A percentile compares a stretch with the other conserved stretches of the same genome.
phyloP scores from a whole-genome alignment of 805 yeast genomes.

The Teunomyces pallodes region DNA sequence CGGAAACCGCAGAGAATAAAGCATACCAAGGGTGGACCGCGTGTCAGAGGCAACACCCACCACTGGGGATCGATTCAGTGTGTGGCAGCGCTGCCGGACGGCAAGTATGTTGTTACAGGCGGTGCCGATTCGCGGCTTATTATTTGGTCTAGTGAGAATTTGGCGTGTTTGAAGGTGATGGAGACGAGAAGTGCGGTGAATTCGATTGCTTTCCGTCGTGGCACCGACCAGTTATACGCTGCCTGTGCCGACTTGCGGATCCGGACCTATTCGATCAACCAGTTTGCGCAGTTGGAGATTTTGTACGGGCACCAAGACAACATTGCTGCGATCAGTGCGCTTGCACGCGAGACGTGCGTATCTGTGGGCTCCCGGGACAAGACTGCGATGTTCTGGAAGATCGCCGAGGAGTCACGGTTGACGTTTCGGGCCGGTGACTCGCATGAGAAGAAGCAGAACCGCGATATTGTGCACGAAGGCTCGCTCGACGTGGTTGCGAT shows the following conservation, averaged over 20 bases:
- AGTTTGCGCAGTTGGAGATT: conserved; percentile 84
- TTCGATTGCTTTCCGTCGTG: conserved; percentile 73
- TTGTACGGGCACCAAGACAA: conserved; percentile 94
- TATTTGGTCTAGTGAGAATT: conserved; percentile 80
- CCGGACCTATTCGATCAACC: conserved; percentile 81
- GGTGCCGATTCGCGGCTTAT: conserved; percentile 79
- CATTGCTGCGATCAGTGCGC: conserved; percentile 76
- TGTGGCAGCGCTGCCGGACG: conserved; percentile 84
- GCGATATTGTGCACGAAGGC: conserved; percentile 62
- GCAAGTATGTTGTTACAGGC: conserved; percentile 86
- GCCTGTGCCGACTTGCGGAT: conserved; percentile 91
- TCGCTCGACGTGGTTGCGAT: conserved; percentile 85
- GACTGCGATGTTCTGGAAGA: conserved; percentile 95
- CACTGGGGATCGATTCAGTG: conserved; percentile 76
- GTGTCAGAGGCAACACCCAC: conserved; percentile 50
- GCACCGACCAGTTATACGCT: conserved; percentile 82
- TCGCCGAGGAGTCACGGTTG: conserved; percentile 89
- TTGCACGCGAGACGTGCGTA: conserved; percentile 86
- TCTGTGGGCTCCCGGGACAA: conserved; percentile 95
- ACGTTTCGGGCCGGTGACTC: conserved; percentile 90
- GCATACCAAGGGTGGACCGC: conserved; percentile 61
- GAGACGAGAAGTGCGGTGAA: conserved; percentile 75
- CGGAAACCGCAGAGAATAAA: conserved; percentile 65
- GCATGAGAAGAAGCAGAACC: conserved; percentile 38
- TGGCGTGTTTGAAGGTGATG: conserved; percentile 73